Conservation (phyloP, 2,329 filamentous ascomycete genomes). For the Akanthomyces uredinophilus region DNA sequence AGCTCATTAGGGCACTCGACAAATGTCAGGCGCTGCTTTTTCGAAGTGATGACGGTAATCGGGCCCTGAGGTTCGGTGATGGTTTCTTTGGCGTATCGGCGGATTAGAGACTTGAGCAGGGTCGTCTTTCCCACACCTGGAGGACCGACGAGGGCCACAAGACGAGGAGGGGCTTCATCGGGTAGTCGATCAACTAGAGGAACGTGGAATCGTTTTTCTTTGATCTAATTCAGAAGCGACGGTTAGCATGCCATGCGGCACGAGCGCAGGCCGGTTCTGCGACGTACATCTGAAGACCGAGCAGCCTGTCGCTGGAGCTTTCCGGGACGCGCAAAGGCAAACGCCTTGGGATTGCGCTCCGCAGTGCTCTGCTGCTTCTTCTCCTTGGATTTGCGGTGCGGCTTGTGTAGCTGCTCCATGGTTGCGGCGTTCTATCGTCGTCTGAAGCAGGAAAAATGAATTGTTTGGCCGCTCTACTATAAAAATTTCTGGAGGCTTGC, state of each 20-base stretch:
- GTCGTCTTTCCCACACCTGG: slow-evolving; percentile 95
- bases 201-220: slow-evolving; percentile 94
- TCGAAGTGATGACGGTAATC: slow-evolving; percentile 93
- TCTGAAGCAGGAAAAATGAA: slow-evolving; percentile 2
- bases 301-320: slow-evolving; percentile 71
- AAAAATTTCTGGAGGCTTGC: slow-evolving; percentile 13
- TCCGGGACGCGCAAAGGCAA: slow-evolving; percentile 77
- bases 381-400: slow-evolving; percentile 82
- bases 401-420: slow-evolving; percentile 85
- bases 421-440: slow-evolving; percentile 25
- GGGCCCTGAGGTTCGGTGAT: slow-evolving; percentile 85
- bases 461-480: neutral
- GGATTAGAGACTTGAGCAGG: slow-evolving; percentile 87
- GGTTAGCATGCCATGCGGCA: slow-evolving; percentile 21
- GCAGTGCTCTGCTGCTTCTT: slow-evolving; percentile 60
- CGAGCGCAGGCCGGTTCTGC: neutral
- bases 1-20: slow-evolving; percentile 96
- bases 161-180: slow-evolving; percentile 87
- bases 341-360: slow-evolving; percentile 83
- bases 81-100: slow-evolving; percentile 92
- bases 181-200: slow-evolving; percentile 93
- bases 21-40: slow-evolving; percentile 90
- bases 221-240: slow-evolving; percentile 52
- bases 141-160: slow-evolving; percentile 91
- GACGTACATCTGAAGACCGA: slow-evolving; percentile 62